A percentile compares a stretch with the other conserved stretches of the same genome.
phyloP scores from a whole-genome alignment of 805 yeast genomes.

The Cyberlindnera misumaiensis region DNA sequence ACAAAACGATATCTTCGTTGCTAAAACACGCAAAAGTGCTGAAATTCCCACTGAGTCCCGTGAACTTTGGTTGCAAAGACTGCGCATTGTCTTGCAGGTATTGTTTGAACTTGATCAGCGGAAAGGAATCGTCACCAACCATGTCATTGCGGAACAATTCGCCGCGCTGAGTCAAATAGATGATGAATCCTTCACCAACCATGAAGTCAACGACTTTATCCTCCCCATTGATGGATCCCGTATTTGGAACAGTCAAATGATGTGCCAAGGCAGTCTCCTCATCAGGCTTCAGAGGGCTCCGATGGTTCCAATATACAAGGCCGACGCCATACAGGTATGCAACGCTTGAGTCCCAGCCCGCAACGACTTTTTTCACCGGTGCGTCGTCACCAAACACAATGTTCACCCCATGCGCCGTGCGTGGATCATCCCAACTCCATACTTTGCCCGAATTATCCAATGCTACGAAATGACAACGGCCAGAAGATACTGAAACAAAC shows the following conservation, averaged over 20 bases:
- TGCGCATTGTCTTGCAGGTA: slow-evolving; percentile 23
- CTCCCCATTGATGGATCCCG: slow-evolving; percentile 28
- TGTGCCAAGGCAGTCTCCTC: slow-evolving; percentile 30
- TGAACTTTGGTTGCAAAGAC: slow-evolving; percentile 29
- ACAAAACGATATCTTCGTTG: slow-evolving; percentile 31
- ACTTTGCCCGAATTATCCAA: slow-evolving; percentile 41
- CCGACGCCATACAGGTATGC: slow-evolving; percentile 45
- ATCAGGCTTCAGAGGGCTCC: slow-evolving; percentile 25
- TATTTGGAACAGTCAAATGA: slow-evolving; percentile 35
- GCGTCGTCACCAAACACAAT: slow-evolving; percentile 29
- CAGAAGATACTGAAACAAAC: slow-evolving; percentile 49
- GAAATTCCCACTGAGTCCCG: slow-evolving; percentile 50
- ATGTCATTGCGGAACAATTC: slow-evolving; percentile 20
- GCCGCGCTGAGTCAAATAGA: slow-evolving; percentile 43
- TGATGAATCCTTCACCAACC: slow-evolving; percentile 44
- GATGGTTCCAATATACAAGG: slow-evolving; percentile 40
- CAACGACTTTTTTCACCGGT: slow-evolving; percentile 40
- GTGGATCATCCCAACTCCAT: slow-evolving; percentile 56
- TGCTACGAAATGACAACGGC: slow-evolving; percentile 59
- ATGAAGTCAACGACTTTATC: slow-evolving; percentile 44
- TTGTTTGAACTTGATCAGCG: slow-evolving; percentile 26
- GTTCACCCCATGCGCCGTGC: slow-evolving; percentile 34
- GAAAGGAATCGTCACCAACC: slow-evolving; percentile 15
- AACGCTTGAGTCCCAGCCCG: slow-evolving; percentile 64
- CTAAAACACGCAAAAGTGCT: slow-evolving; percentile 50